phyloP scores from a whole-genome alignment of 164 flowering plant genomes.

The Piper longum region DNA sequence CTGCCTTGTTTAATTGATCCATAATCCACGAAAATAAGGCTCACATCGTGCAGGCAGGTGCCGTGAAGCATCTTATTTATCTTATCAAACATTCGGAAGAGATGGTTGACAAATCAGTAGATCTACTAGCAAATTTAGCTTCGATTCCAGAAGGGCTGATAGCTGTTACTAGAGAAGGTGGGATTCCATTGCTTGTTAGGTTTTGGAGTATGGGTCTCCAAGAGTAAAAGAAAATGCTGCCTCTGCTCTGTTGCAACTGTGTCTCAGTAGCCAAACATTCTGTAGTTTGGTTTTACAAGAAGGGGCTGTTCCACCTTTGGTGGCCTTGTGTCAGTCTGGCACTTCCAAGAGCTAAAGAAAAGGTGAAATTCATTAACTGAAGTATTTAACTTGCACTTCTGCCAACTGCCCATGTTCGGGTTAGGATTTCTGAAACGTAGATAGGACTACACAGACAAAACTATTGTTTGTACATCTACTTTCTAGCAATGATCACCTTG shows the following conservation, averaged over 20 bases:
- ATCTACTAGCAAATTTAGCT: conserved; percentile 72
- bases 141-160: conserved; percentile 57
- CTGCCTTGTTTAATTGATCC: conserved; percentile 85
- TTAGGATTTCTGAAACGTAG: neutral
- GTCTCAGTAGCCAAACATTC: conserved; percentile 57
- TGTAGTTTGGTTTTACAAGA: conserved; percentile 75
- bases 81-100: conserved; percentile 47
- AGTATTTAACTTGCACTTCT: neutral
- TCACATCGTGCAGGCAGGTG: conserved; percentile 84
- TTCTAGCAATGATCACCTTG: neutral
- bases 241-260: conserved; percentile 56
- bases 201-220: conserved; percentile 63
- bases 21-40: conserved; percentile 86
- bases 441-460: too few relatives aligned
- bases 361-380: conserved; percentile 27
- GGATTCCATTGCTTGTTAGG: conserved; percentile 69
- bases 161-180: conserved; percentile 64
- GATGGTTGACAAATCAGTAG: conserved; percentile 85
- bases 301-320: conserved; percentile 96
- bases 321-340: conserved; percentile 82
- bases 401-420: neutral
- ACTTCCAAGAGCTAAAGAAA: conserved; percentile 81
- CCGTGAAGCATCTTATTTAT: conserved; percentile 60
- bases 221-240: conserved; percentile 93
- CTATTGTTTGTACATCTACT: too few relatives aligned